Evolutionary conservation across 805 yeast species (phyloP).

Genomic region (Kluyveromyces dobzhanskii): DNA sequence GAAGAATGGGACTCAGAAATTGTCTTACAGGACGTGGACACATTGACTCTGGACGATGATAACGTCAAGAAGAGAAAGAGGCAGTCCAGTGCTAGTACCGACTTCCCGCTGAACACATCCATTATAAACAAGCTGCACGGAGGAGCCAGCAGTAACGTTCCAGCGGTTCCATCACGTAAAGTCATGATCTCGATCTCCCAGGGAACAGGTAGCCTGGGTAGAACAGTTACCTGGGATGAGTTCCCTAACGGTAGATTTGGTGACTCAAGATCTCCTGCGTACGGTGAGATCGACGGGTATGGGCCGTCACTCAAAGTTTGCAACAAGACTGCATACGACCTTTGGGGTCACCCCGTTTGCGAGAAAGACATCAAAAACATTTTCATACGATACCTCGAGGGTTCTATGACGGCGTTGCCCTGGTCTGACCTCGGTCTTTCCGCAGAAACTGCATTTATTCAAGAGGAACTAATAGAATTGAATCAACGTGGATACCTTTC

Average conservation of each 20-base stretch:
- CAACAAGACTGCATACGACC: conserved; percentile 52
- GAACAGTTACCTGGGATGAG: conserved; percentile 95
- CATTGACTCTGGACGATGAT: conserved; percentile 15
- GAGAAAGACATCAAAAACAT: conserved; percentile 52
- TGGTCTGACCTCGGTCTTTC: conserved; percentile 85
- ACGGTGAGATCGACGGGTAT: conserved; percentile 96
- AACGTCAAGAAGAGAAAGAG: conserved; percentile 23
- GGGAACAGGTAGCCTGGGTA: conserved; percentile 77
- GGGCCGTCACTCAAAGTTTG: conserved; percentile 84
- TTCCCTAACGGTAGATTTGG: conserved; percentile 83
- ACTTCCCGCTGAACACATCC: conserved; percentile 2
- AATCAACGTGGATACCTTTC: conserved; percentile 75
- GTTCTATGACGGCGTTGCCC: conserved; percentile 72
- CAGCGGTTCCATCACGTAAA: conserved; percentile 39
- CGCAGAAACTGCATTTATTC: conserved; percentile 87
- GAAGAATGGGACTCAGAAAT: conserved; percentile 26
- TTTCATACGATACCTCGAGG: conserved; percentile 65
- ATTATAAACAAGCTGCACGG: conserved; percentile 10
- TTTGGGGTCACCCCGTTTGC: conserved; percentile 75
- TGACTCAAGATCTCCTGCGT: conserved; percentile 92
- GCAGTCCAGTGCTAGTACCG: conserved; percentile 22
- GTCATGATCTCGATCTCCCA: conserved; percentile 68
- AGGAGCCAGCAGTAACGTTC: conserved; percentile 33
- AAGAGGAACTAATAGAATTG: conserved; percentile 76
- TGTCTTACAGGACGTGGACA: conserved; percentile 11